A percentile compares a stretch with the other conserved stretches of the same genome.
phyloP scores from a whole-genome alignment of 2,329 filamentous ascomycete species.

The Claviceps spartinae region DNA sequence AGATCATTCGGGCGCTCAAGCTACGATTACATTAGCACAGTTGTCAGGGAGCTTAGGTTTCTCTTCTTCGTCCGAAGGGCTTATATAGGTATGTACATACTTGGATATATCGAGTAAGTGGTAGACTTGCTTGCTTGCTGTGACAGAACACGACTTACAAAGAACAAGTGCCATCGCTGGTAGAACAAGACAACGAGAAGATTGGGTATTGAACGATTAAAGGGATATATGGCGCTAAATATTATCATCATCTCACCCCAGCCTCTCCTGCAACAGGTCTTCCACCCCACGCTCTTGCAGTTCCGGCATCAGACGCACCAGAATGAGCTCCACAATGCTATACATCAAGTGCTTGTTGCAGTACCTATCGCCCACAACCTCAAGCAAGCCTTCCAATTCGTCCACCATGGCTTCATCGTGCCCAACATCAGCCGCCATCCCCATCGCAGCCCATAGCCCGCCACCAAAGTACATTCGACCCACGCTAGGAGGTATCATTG shows the following conservation, averaged over 20 bases:
- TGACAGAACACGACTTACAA: no score
- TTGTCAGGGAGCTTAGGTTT: no score
- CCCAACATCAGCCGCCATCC: constrained; percentile 11
- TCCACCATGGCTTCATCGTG: constrained; percentile 30
- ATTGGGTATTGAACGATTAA: neutral
- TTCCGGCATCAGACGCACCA: constrained; percentile 78
- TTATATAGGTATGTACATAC: no score
- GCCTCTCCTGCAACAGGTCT: constrained; percentile 61
- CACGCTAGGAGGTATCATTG: constrained; percentile 32
- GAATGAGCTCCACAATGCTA: constrained; percentile 62
- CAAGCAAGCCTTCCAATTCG: constrained; percentile 54
- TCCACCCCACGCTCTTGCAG: constrained; percentile 56
- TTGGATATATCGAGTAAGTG: no score
- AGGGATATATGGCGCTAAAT: neutral
- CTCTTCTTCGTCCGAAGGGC: no score
- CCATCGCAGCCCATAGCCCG: constrained; percentile 16
- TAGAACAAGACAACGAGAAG: neutral
- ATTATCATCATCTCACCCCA: constrained; percentile 20
- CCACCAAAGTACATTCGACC: constrained; percentile 38
- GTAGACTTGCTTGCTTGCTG: no score
- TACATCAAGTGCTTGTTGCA: constrained; percentile 91
- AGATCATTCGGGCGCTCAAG: no score
- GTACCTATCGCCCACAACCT: constrained; percentile 68
- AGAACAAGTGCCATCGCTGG: no score
- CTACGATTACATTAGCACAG: no score